Evolutionary conservation across 768 basidiomycete genomes (phyloP), one percentile per base, ranked within the genome.

Genomic region (Hericium erinaceus): DNA sequence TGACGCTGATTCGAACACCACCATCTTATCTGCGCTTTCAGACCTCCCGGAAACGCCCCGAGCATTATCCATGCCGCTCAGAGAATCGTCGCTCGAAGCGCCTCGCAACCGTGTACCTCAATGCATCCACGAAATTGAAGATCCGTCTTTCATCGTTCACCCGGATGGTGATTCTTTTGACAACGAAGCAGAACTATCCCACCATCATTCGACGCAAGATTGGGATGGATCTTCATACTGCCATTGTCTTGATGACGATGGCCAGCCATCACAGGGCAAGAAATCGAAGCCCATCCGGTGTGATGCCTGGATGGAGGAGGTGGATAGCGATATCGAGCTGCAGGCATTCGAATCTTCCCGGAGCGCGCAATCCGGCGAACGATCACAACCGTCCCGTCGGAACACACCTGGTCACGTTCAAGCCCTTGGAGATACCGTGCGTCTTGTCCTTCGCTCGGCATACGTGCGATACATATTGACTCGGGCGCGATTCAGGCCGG

Each of bases 61-160:
- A 28, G 58, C 56, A 24, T 48, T 28, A 26, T 48, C 61, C 57
- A 60, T 18, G 49, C 56, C 10, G 56, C 48, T 52, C 22, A 15
- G 10, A 7, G 49, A 11, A 46, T 22, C 44, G n/a, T 22, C 44
- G 16, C 44, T 13, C 16, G 44, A n/a, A 22, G 44, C 28, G 24
- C 22, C 49, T 51, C 26, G 24, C 48, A 57, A n/a, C 37, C 58
- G 38, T 33, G 41, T 8, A 16, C 61, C 57, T 18, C 59, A 28
- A 57, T 83, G 82, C 66, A 84, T 84, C 54, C 82, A 84, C 64
- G 80, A 85, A 62, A 61, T 84, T 9, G 74, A 73, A 52, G 68
- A 69, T n/a, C 63, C 65, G 10, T 66, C 69, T 11, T 67, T 67
- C 71, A 22, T 70, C 70, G 55, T 58, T 22, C 26, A 55, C 52